phyloP scores from a whole-genome alignment of 371 early-diverging fungal species.

The Mucor saturninus region DNA sequence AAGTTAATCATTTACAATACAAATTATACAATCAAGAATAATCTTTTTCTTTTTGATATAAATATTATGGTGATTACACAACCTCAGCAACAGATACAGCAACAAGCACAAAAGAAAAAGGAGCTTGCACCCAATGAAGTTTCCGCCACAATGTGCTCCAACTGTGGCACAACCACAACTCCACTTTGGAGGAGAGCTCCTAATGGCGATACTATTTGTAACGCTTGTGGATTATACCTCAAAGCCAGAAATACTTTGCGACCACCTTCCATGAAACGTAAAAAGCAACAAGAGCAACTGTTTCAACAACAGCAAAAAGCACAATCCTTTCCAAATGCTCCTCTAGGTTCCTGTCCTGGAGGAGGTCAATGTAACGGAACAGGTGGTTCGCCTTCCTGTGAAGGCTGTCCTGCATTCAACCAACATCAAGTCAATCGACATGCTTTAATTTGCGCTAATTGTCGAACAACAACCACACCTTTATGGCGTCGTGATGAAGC shows the following conservation, averaged over 20 bases:
- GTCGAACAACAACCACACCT: slow-evolving; percentile 83
- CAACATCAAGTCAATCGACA: slow-evolving; percentile 68
- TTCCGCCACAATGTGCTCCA: slow-evolving; percentile 64
- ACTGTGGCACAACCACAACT: slow-evolving; percentile 87
- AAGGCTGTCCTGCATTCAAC: slow-evolving; percentile 80
- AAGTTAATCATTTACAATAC: slow-evolving; percentile 4
- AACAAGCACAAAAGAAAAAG: slow-evolving; percentile 2
- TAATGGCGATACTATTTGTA: slow-evolving; percentile 85
- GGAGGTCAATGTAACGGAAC: slow-evolving; percentile 81
- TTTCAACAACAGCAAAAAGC: slow-evolving; percentile 22
- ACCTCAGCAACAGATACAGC: background rate
- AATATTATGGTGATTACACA: background rate
- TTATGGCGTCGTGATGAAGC: slow-evolving; percentile 86
- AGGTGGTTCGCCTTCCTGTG: slow-evolving; percentile 76
- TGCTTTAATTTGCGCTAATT: slow-evolving; percentile 76
- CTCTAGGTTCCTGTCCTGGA: slow-evolving; percentile 73
- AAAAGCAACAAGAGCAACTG: slow-evolving; percentile 21
- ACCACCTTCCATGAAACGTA: slow-evolving; percentile 58
- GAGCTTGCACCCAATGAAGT: slow-evolving; percentile 18
- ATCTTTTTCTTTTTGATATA: background rate
- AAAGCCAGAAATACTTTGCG: slow-evolving; percentile 50
- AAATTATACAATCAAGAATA: slow-evolving; percentile 1
- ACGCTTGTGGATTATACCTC: slow-evolving; percentile 87
- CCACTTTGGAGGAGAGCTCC: slow-evolving; percentile 92
- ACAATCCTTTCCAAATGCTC: slow-evolving; percentile 8